phyloP scores from a whole-genome alignment of 768 basidiomycete species.

The Jaapia argillacea region DNA sequence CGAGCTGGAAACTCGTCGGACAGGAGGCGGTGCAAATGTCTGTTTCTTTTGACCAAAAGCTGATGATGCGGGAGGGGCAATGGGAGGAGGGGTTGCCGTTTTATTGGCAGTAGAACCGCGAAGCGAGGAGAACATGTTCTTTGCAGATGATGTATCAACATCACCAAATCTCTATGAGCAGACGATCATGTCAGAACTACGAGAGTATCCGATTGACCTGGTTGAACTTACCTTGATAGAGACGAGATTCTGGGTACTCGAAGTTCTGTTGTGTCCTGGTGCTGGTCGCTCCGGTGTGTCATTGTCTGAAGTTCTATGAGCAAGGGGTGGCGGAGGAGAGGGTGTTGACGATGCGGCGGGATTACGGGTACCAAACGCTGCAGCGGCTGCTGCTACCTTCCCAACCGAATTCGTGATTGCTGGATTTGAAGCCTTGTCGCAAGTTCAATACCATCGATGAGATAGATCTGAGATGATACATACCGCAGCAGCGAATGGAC shows the following conservation, averaged over 20 bases:
- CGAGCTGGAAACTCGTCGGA: slow-evolving; percentile 23
- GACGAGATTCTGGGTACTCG: no score
- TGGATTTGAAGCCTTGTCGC: slow-evolving; percentile 17
- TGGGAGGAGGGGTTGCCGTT: slow-evolving; percentile 24
- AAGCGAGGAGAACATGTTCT: slow-evolving; percentile 35
- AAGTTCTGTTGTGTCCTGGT: no score
- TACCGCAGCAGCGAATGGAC: slow-evolving; percentile 26
- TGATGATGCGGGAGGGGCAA: slow-evolving; percentile 23
- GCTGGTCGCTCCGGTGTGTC: no score
- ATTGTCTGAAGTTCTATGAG: slow-evolving; percentile 7
- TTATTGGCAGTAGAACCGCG: slow-evolving; percentile 32
- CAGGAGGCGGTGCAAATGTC: slow-evolving; percentile 43
- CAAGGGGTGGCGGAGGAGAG: no score
- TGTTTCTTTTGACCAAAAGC: slow-evolving; percentile 35
- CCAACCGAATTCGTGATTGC: slow-evolving; percentile 34
- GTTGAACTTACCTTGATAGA: no score
- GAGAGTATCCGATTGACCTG: no score
- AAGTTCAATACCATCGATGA: not conserved
- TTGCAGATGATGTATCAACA: slow-evolving; percentile 42
- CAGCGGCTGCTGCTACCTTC: slow-evolving; percentile 47
- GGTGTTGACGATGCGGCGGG: slow-evolving; percentile 19
- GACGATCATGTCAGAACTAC: no score
- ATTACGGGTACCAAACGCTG: slow-evolving; percentile 23
- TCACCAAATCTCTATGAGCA: slow-evolving; percentile 47
- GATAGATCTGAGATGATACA: no score